A percentile compares a stretch with the other conserved stretches of the same genome.
Evolutionary conservation across 2,329 filamentous ascomycete genomes (phyloP).

Genomic region (Aspergillus tubingensis): DNA sequence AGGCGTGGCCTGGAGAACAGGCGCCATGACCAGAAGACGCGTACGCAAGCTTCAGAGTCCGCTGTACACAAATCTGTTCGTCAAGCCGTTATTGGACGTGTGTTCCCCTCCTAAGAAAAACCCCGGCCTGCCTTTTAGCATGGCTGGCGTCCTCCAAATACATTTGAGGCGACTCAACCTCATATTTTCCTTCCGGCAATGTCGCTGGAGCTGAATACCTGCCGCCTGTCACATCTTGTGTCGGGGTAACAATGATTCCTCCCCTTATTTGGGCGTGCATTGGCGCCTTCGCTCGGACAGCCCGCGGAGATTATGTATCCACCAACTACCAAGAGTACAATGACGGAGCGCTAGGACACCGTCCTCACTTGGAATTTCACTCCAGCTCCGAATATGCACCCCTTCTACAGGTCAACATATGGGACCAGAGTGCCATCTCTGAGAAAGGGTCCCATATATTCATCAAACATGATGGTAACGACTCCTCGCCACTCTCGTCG

Average conservation of each 20-base stretch:
- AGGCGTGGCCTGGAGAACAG: not conserved
- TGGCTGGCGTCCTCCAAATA: not conserved
- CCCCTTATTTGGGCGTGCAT: constrained; percentile 3
- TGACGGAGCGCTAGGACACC: constrained; percentile 8
- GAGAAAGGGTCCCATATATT: constrained; percentile 12
- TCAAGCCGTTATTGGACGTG: not conserved
- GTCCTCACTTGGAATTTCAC: constrained; percentile 12
- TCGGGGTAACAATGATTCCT: not conserved
- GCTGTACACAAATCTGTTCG: not conserved
- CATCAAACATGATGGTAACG: constrained; percentile 13
- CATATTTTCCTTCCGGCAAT: not conserved
- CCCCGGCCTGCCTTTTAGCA: not conserved
- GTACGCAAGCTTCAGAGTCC: not conserved
- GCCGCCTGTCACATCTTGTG: not conserved
- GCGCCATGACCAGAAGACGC: not conserved
- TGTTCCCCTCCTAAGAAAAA: not conserved
- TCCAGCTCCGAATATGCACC: constrained; percentile 12
- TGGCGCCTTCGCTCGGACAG: not conserved
- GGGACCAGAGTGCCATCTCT: constrained; percentile 8
- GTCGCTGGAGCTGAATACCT: not conserved
- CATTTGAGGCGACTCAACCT: not conserved
- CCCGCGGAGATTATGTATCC: constrained; percentile 3
- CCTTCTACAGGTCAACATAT: constrained; percentile 10
- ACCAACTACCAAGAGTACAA: constrained; percentile 8
- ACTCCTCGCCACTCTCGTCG: constrained; percentile 8